Conservation (phyloP, 495 filamentous ascomycete genomes). For the Trichoderma gamsii region DNA sequence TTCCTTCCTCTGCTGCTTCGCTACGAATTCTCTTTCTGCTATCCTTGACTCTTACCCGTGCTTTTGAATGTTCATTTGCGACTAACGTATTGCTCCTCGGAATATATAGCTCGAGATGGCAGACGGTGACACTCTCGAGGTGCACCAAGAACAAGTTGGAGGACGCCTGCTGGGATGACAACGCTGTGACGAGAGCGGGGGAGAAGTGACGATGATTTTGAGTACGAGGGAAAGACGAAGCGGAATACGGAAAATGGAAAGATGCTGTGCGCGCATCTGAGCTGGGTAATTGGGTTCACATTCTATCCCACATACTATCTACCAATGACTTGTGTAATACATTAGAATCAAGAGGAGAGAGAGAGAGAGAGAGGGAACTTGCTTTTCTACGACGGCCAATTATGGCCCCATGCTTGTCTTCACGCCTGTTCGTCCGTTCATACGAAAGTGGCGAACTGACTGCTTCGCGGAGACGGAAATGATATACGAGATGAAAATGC, state of each 20-base stretch:
- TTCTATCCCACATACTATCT: conserved; percentile 2
- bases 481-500: background rate
- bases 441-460: background rate
- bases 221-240: background rate
- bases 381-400: background rate
- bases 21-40: background rate
- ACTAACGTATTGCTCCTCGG: background rate
- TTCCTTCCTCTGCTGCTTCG: background rate
- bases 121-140: conserved; percentile 94
- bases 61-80: background rate
- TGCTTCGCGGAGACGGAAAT: background rate
- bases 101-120: conserved; percentile 79
- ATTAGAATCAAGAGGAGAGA: background rate
- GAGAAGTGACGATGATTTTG: background rate
- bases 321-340: conserved; percentile 7
- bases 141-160: conserved; percentile 98
- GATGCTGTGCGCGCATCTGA: background rate
- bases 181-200: background rate
- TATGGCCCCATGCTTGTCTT: background rate
- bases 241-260: background rate
- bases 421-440: background rate
- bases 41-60: background rate
- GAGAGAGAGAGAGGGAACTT: background rate
- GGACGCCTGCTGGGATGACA: conserved; percentile 36
- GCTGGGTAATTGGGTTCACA: background rate